A percentile compares a stretch with the other conserved stretches of the same genome.
These are phyloP conservation scores for Monascus ruber DNA, from an alignment of 2,329 filamentous ascomycete genomes.

Conservation along the genomic window DNA sequence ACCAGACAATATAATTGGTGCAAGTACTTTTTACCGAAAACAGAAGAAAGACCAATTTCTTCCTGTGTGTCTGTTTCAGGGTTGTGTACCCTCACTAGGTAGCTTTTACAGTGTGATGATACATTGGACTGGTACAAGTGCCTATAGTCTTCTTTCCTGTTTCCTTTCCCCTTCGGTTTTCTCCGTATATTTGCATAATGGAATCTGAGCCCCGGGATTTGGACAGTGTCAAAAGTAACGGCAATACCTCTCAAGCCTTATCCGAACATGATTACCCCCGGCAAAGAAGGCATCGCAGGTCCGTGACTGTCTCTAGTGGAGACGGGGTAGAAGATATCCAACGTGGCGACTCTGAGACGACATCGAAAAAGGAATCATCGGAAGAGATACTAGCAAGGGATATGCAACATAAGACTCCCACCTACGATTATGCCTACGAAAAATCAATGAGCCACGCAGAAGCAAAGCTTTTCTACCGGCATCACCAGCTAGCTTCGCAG, in stretches of 20 bases:
- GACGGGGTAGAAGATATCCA: slow-evolving; percentile 6
- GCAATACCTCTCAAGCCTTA: slow-evolving; percentile 5
- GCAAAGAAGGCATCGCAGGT: background rate
- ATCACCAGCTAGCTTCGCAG: slow-evolving; percentile 58
- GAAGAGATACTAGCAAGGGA: slow-evolving; percentile 27
- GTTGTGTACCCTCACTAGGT: too few species aligned
- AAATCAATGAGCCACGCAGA: slow-evolving; percentile 91
- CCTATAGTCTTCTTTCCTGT: too few species aligned
- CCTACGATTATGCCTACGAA: slow-evolving; percentile 87
- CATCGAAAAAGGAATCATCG: slow-evolving; percentile 1
- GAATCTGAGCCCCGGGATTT: slow-evolving; percentile 7
- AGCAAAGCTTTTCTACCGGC: slow-evolving; percentile 91
- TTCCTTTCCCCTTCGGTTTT: too few species aligned
- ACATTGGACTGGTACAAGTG: too few species aligned
- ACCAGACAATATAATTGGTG: too few species aligned
- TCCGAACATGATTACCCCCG: background rate
- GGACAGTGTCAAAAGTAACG: slow-evolving; percentile 10
- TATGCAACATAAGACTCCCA: slow-evolving; percentile 59
- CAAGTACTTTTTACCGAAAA: too few species aligned
- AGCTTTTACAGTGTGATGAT: too few species aligned
- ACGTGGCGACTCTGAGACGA: slow-evolving; percentile 3
- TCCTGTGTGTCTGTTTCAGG: too few species aligned
- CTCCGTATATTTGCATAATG: slow-evolving; percentile 7
- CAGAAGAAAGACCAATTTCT: too few species aligned
- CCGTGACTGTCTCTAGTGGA: background rate